Base-by-base conservation (phyloP, 495 filamentous ascomycete genomes). In the Glutinoglossum americanum region DNA sequence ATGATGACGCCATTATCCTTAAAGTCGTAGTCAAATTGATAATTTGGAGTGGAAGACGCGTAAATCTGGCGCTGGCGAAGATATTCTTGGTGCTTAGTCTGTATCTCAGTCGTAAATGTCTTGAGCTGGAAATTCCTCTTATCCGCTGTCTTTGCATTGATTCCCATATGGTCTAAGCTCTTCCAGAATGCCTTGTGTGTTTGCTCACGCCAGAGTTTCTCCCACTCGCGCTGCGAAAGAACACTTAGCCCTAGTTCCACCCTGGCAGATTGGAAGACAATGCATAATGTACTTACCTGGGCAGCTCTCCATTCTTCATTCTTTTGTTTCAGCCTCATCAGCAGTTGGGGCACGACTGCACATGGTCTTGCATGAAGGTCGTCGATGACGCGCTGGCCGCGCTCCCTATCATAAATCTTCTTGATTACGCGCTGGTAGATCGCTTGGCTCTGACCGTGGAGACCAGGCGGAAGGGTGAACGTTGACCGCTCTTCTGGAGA, bases 361-460 rank as follows among this genome's bases (percentile, higher is more conserved):
- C 80, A 84, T 13, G 93, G 93, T 32, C 83, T 74, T 44, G 75
- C 77, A 62, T 93, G 87, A 70, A 99, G 79, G 62, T 88, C 80
- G 26, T 78, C 78, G 26, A 92, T 84, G 35, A 96, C 86, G 57
- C 83, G 79, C 33, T 82, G 76, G 13, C 90, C 93, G 59, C 80
- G 82, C 47, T 93, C 85, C 11, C 79, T 74, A 28, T 88, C 88
- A 63, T 97, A 99, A n/a, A 99, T 84, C 72, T 99, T 99, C 78
- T 94, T 95, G 60, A 96, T 82, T 2, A 96, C 85, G 3, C 93
- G 83, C 71, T 93, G 87, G 68, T 94, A 94, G 64, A 99, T 96
- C 0, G 90, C 85, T 57, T 89, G 85, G 70, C 87, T 95, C 66
- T 93, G 89, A 0, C 93, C 89, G 58, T 89, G 93, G 54, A 97